These are phyloP conservation scores for Astrothelium macrocarpum DNA, from an alignment of 495 filamentous ascomycete species.

Conservation along the genomic window DNA sequence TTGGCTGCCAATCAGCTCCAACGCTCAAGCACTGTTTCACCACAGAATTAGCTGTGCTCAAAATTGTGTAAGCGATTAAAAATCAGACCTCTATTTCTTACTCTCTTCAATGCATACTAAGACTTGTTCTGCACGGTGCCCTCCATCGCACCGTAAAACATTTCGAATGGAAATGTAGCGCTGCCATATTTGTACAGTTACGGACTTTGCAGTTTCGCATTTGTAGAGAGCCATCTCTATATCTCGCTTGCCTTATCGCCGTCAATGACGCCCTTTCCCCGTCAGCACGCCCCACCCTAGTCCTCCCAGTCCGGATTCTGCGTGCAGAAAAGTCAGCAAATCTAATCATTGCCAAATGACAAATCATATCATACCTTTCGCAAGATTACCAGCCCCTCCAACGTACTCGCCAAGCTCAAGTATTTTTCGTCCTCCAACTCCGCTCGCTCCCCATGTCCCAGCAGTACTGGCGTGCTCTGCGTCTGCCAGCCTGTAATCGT, in stretches of 20 bases:
- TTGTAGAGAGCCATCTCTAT: neutral
- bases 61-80: neutral
- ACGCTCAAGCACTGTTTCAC: neutral
- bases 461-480: constrained; percentile 89
- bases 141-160: neutral
- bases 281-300: neutral
- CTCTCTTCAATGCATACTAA: too few species aligned
- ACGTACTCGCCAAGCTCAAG: constrained; percentile 73
- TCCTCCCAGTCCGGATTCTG: constrained; percentile 30
- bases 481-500: constrained; percentile 99
- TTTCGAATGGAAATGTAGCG: neutral
- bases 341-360: too few species aligned
- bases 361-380: constrained; percentile 93
- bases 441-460: constrained; percentile 87
- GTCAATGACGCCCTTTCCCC: neutral
- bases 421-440: constrained; percentile 98
- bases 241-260: neutral
- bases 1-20: neutral
- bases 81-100: too few species aligned
- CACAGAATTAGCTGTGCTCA: neutral
- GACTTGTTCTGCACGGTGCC: neutral
- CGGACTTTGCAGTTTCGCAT: neutral
- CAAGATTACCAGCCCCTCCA: constrained; percentile 93
- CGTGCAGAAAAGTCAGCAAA: too few species aligned
- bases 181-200: neutral